phyloP scores from a whole-genome alignment of 768 basidiomycete species.

The Mycena belliarum region DNA sequence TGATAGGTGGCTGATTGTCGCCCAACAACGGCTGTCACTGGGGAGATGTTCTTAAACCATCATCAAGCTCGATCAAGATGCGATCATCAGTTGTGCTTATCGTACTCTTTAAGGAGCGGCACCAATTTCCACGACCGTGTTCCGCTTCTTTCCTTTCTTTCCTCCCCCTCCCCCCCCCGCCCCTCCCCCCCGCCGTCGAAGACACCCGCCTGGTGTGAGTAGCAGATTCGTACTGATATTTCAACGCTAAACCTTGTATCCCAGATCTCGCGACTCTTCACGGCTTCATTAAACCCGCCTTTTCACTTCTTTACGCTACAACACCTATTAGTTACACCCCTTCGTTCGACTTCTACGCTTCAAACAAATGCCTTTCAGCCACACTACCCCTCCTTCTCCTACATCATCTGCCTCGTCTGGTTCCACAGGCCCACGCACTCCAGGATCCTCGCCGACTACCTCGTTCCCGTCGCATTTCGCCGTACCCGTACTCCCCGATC shows the following conservation, averaged over 20 bases:
- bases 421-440: slow-evolving; percentile 14
- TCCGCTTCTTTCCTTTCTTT: slow-evolving; percentile 13
- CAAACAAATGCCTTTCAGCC: slow-evolving; percentile 20
- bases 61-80: slow-evolving; percentile 10
- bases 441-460: slow-evolving; percentile 6
- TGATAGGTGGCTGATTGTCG: slow-evolving; percentile 18
- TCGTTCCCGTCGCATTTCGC: slow-evolving; percentile 17
- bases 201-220: slow-evolving; percentile 23
- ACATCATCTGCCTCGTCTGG: slow-evolving; percentile 25
- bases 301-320: slow-evolving; percentile 21
- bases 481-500: slow-evolving; percentile 19
- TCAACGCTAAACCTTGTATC: background rate
- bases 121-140: background rate
- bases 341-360: slow-evolving; percentile 5
- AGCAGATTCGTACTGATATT: background rate
- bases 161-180: slow-evolving; percentile 4
- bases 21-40: slow-evolving; percentile 14
- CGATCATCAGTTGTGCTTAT: slow-evolving; percentile 12
- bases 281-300: slow-evolving; percentile 24
- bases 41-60: background rate
- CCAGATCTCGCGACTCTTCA: slow-evolving; percentile 24
- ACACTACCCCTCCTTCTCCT: slow-evolving; percentile 21
- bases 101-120: slow-evolving; percentile 12
- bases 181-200: slow-evolving; percentile 15
- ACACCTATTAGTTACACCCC: slow-evolving; percentile 3